Base-by-base conservation (phyloP, 192 early-diverging fungal species). In the Linnemannia exigua region DNA sequence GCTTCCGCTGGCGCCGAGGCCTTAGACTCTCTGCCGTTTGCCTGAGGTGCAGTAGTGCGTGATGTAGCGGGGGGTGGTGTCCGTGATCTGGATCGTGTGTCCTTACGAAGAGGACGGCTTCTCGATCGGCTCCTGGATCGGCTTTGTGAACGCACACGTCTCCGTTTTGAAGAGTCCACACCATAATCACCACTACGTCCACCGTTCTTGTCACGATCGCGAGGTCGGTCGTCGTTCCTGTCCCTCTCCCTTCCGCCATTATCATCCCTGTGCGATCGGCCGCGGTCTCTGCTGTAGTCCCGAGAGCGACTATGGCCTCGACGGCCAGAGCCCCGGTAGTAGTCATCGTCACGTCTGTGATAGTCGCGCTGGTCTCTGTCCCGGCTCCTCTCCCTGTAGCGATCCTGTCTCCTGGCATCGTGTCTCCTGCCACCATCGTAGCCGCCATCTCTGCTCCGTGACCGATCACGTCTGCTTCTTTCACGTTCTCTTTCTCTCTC, bases 221-320 rank as follows among this genome's bases (percentile, higher is more conserved):
- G 78, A n/a, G 77, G 70, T 5, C 77, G 79, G 20, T 61, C 74
- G 46, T 61, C 28, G 15, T 74, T 72, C 17, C 84, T 25, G 33
- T 67, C 76, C 36, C 88, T 75, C 20, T 84, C 83, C 51, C 37
- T 37, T 52, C 79, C 20, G 33, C 72, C 25, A 66, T 83, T 47
- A 19, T 79, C 72, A 51, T 79, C 52, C 3, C 58, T 63, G 9
- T 68, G 58, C n/a, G 17, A 35, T 50, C 76, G 73, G 9, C 79
- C 38, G 46, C 58, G 41, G 1, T 81, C 74, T 31, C 50, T 66
- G 48, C 79, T 70, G 31, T 74, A 41, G 16, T 83, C 87, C 68
- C 82, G 86, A 67, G 86, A 74, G 35, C 76, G 75, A 70, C 88
- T 80, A 38, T 77, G 77, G 15, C 70, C 83, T 15, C 82, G 80